Evolutionary conservation across 768 basidiomycete species (phyloP), one percentile per base, ranked within the genome.

Genomic region (Russula vinacea): DNA sequence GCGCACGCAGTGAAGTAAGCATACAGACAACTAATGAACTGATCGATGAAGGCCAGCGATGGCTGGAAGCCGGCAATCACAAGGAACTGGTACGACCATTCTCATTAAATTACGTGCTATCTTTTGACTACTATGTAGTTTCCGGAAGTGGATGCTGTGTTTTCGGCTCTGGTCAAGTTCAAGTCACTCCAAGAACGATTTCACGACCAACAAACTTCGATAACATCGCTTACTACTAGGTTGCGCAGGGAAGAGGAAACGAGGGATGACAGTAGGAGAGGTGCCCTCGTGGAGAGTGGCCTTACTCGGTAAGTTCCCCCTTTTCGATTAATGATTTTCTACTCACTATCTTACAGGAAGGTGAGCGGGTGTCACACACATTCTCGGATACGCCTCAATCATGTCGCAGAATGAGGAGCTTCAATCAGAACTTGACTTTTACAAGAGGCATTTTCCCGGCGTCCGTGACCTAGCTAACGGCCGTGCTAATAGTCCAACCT

Each of bases 41-140:
- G 24, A 73, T 81, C 29, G 70, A 70, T 24, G 83, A 84, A 68
- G 81, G 83, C 44, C 79, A 82, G 56, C 67, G 71, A 37, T 89
- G 84, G 83, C 76, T 88, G 7, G 62, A 58, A n/a, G 24, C 39
- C 8, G 39, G 52, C 47, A n/a, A 65, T 19, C 66, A 47, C 35
- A 65, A 61, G 55, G 59, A 61, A 39, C 29, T 65, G 55, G 64
- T 65, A 61, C 49, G 53, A 24, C 24, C 60, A 29, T 19, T 32
- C 24, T 57, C 53, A 19, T 47, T 22, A 54, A 2, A 33, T 55
- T 55, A 37, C 4, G 9, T 62, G 7, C 22, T 47, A 13, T 44
- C 17, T 32, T 49, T 24, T 45, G 44, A 39, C 42, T 29, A 44
- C 37, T 14, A 22, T 32, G 54, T 56, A 67, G 66, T 65, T 65